A percentile compares a stretch with the other conserved stretches of the same genome.
These are phyloP conservation scores for Exophiala calicioides DNA, from an alignment of 2,329 filamentous ascomycete species.

Conservation along the genomic window DNA sequence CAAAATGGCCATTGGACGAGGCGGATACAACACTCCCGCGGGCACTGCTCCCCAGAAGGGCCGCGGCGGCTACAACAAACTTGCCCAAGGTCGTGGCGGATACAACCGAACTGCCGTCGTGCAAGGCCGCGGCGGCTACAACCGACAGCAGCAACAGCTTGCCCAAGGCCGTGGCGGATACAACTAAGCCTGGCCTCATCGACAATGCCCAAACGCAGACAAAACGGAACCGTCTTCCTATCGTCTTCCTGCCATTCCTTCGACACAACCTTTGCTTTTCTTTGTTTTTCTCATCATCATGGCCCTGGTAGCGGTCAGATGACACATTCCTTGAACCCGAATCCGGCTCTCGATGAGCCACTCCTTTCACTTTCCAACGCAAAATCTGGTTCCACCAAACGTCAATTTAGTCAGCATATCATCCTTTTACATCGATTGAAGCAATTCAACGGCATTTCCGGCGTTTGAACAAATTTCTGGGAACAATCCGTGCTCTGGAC, in stretches of 20 bases:
- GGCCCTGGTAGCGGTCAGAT: slow-evolving; percentile 16
- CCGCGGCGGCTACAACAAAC: slow-evolving; percentile 42
- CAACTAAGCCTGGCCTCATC: slow-evolving; percentile 31
- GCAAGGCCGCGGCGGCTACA: slow-evolving; percentile 34
- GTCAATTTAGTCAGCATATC: slow-evolving; percentile 13
- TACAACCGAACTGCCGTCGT: slow-evolving; percentile 28
- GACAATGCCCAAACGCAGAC: slow-evolving; percentile 8
- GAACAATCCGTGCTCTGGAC: slow-evolving; percentile 8
- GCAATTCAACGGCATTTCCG: slow-evolving; percentile 20
- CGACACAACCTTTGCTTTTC: slow-evolving; percentile 5
- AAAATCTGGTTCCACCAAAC: slow-evolving; percentile 48
- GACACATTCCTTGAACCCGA: slow-evolving; percentile 5
- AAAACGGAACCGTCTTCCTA: background rate
- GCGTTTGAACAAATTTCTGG: slow-evolving; percentile 2
- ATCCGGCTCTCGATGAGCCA: slow-evolving; percentile 16
- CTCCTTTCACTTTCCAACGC: slow-evolving; percentile 53
- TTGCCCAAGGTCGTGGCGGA: slow-evolving; percentile 16
- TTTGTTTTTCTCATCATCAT: slow-evolving; percentile 10
- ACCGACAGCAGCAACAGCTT: slow-evolving; percentile 30
- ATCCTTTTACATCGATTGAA: slow-evolving; percentile 7
- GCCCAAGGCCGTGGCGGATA: slow-evolving; percentile 38
- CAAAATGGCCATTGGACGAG: slow-evolving; percentile 33
- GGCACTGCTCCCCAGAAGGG: slow-evolving; percentile 33
- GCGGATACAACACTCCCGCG: slow-evolving; percentile 35
- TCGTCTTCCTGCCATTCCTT: slow-evolving; percentile 1